Conservation (phyloP, 768 basidiomycete genomes). For the Chalciporus pseudorubinellus region DNA sequence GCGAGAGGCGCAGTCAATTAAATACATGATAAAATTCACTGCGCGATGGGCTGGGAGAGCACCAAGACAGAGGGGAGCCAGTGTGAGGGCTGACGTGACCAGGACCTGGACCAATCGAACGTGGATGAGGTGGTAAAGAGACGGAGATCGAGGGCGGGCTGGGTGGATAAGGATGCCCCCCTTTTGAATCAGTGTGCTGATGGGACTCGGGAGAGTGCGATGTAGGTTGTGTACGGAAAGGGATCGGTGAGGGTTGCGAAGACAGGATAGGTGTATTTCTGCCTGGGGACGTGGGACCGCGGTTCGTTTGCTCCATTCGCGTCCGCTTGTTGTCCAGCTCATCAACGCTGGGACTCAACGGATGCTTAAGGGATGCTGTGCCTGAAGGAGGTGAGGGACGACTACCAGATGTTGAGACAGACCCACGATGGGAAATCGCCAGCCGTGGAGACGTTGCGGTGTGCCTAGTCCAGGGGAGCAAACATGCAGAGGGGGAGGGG, state of each 20-base stretch:
- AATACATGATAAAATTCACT: too few species aligned
- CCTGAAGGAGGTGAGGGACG: too few species aligned
- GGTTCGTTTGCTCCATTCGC: slow-evolving; percentile 54
- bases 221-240: too few species aligned
- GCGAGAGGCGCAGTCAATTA: too few species aligned
- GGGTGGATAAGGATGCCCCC: slow-evolving; percentile 39
- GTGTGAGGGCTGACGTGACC: slow-evolving; percentile 45
- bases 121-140: slow-evolving; percentile 70
- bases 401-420: too few species aligned
- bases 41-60: too few species aligned
- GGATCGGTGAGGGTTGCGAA: too few species aligned
- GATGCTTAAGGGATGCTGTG: slow-evolving; percentile 54
- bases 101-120: slow-evolving; percentile 63
- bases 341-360: slow-evolving; percentile 65
- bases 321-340: slow-evolving; percentile 64
- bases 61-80: slow-evolving; percentile 10
- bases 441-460: slow-evolving; percentile 47
- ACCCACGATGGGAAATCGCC: too few species aligned
- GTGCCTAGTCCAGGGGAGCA: slow-evolving; percentile 49
- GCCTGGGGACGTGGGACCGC: slow-evolving; percentile 52
- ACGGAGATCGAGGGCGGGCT: slow-evolving; percentile 54
- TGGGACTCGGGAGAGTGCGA: too few species aligned
- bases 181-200: slow-evolving; percentile 17
- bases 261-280: slow-evolving; percentile 36
- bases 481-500: too few species aligned